Evolutionary conservation across 257 asterid genomes (phyloP).

Genomic region (Rauvolfia tetraphylla): DNA sequence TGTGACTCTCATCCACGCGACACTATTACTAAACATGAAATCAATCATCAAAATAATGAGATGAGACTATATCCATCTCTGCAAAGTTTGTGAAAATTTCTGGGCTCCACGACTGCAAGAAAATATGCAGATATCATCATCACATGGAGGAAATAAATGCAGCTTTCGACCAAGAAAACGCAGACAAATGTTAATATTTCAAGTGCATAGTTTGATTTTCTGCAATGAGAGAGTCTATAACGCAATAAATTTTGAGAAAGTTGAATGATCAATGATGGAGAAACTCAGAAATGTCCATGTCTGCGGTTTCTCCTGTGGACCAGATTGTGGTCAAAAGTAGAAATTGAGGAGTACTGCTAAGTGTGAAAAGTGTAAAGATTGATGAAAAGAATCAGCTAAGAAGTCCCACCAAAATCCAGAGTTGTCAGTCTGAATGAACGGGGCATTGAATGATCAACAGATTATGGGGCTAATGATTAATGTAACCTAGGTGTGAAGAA

Average conservation of each 20-base stretch:
- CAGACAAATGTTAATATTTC: not conserved
- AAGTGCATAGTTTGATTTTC: not conserved
- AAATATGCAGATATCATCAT: not conserved
- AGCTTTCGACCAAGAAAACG: not conserved
- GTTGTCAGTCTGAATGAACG: not conserved
- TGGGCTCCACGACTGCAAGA: not conserved
- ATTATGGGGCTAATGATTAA: not conserved
- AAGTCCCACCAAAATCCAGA: not conserved
- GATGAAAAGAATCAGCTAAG: slow-evolving; percentile 4
- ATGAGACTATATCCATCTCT: not conserved
- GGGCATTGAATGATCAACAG: not conserved
- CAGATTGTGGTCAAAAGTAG: not conserved
- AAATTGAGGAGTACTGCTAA: not conserved
- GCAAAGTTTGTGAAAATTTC: not conserved
- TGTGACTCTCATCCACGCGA: not conserved
- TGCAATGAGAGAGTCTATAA: not conserved
- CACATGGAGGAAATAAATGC: not conserved
- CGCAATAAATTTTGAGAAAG: not conserved
- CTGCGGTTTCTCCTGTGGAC: not conserved
- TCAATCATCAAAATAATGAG: not conserved
- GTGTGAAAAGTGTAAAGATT: not conserved
- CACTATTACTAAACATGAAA: not conserved
- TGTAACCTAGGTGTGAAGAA: too few relatives aligned
- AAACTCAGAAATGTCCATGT: not conserved
- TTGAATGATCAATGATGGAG: not conserved